Evolutionary conservation across 1,284 basidiomycete species (phyloP), one percentile per base, ranked within the genome.

Genomic region (Sparassis latifolia): DNA sequence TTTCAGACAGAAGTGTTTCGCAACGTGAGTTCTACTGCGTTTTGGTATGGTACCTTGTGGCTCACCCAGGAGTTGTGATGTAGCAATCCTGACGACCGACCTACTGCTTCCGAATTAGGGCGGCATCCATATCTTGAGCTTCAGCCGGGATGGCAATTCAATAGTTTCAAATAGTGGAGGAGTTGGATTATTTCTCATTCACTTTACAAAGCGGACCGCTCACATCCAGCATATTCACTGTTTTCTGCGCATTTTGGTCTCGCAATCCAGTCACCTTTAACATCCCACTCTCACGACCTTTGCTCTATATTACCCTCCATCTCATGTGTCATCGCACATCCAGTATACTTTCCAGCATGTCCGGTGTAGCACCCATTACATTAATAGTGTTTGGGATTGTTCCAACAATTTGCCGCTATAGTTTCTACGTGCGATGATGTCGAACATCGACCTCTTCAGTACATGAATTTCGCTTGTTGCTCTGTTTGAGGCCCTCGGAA

Each of bases 1-100:
- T 64, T 98, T 99, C 67, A 77, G 96, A 58, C 76, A 79, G 58
- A 84, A 84, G 65, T 98, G 97, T 69, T 94, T 99, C 63, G 87
- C 91, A 5, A 86, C 92, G 90, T 90, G 62, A 60, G 86, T 70
- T 49, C 47, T 29, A 35, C 30, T 4, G 37, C 44, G 40, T 12
- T 31, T n/a, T 39, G 38, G 47, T 44, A 4, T 48, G 52, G 27
- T 30, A 60, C 52, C 55, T 12, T 40, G 33, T 45, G 43, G 46
- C 29, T 43, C 38, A 54, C 52, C 40, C 55, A 92, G 90, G 57
- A 20, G 20, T 20, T 20, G 20, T 20, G 20, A 20, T 20, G 20
- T 20, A 20, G 20, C 20, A 86, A 97, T 63, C 92, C 96, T 3
- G 84, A 86, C 44, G 79, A 88, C 54, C 84, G 97, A 33, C 93